Evolutionary conservation across 371 early-diverging fungal species (phyloP).

Genomic region (Lichtheimia hyalospora): DNA sequence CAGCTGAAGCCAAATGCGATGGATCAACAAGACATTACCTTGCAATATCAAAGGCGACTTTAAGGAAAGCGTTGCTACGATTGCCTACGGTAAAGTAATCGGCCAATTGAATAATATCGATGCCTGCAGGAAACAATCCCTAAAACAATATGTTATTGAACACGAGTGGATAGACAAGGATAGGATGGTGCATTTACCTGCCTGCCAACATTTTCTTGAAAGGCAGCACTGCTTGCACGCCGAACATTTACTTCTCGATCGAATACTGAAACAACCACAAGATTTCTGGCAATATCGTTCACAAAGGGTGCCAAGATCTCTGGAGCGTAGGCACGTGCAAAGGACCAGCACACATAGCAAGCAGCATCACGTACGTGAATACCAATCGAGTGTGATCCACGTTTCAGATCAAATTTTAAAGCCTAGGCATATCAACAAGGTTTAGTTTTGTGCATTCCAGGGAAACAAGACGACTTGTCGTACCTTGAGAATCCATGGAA

Average conservation of each 20-base stretch:
- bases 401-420: slow-evolving; percentile 83
- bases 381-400: slow-evolving; percentile 89
- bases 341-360: slow-evolving; percentile 96
- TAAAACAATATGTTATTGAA: slow-evolving; percentile 18
- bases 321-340: slow-evolving; percentile 90
- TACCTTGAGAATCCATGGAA: slow-evolving; percentile 77
- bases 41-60: slow-evolving; percentile 69
- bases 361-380: slow-evolving; percentile 95
- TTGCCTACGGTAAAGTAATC: slow-evolving; percentile 94
- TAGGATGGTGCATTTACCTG: slow-evolving; percentile 53
- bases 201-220: slow-evolving; percentile 96
- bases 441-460: not conserved
- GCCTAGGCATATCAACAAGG: slow-evolving; percentile 49
- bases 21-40: slow-evolving; percentile 49
- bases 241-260: slow-evolving; percentile 95
- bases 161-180: not conserved
- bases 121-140: slow-evolving; percentile 92
- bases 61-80: slow-evolving; percentile 68
- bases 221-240: slow-evolving; percentile 95
- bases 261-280: slow-evolving; percentile 81
- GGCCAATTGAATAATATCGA: slow-evolving; percentile 84
- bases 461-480: not conserved
- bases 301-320: slow-evolving; percentile 64
- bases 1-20: not conserved
- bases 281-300: slow-evolving; percentile 61